A percentile compares a stretch with the other conserved stretches of the same genome.
Evolutionary conservation across 73 alveolate genomes (phyloP).

Genomic region (Tetrahymena borealis): DNA sequence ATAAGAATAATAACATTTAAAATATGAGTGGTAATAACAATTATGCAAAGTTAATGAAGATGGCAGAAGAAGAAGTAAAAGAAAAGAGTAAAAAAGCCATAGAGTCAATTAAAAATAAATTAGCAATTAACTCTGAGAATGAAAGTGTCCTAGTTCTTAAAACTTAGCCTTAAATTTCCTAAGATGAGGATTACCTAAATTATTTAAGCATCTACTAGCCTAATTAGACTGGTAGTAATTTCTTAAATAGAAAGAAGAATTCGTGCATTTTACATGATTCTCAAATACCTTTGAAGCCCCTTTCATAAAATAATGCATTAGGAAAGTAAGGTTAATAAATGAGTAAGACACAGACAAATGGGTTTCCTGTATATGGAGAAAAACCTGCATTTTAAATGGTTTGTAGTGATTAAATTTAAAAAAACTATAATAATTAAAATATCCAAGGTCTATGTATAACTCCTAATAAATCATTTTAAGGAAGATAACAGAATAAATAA

Average conservation of each 20-base stretch:
- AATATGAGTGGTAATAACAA: background rate
- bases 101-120: background rate
- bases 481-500: background rate
- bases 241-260: background rate
- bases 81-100: background rate
- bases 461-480: background rate
- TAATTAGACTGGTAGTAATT: background rate
- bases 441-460: background rate
- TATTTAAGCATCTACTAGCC: background rate
- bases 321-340: background rate
- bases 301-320: background rate
- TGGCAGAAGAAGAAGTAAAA: background rate
- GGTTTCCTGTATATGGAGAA: background rate
- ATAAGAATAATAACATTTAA: background rate
- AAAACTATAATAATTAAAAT: background rate
- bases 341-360: background rate
- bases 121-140: background rate
- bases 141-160: background rate
- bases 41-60: background rate
- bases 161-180: background rate
- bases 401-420: background rate
- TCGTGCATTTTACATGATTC: background rate
- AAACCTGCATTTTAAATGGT: background rate
- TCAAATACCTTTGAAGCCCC: background rate
- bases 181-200: background rate